Base-by-base conservation (phyloP, 495 filamentous ascomycete species). In the Penicillium paxilli region DNA sequence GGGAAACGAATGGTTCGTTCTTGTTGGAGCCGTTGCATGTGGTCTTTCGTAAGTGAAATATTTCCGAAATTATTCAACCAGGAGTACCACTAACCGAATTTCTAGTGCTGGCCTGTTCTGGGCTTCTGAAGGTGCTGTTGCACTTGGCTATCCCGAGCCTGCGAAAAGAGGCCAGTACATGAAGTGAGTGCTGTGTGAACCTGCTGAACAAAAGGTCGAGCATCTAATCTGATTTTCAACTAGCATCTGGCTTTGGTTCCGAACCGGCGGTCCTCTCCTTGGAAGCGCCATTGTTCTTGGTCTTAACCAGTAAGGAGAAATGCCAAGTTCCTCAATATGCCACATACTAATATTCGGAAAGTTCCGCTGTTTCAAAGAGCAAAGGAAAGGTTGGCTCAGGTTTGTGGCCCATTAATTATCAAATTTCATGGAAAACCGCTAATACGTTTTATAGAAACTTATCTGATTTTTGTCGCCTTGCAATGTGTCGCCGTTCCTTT, bases 71-170 rank as follows among this genome's bases (percentile, higher is more conserved):
- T 38, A 19, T n/a, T 16, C 16, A 19, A 1, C 16, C 7, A 16
- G 16, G n/a, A 6, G 16, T 16, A 8, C 14, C 16, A 1, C 35
- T 38, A 0, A 38, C 8, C 5, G n/a, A 42, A 42, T 23, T n/a
- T n/a, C n/a, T 23, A 69, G 66, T 0, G 85, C 84, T 2, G 83
- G 84, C 30, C 71, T 86, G 0, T 87, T 87, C 65, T 87, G 84
- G 85, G 78, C 77, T 38, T 78, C 82, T 14, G 84, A 87, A 63
- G 82, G 80, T 17, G 83, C 84, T 7, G 83, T 87, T 26, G 84
- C 83, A 14, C 74, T 87, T 25, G 75, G 79, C 0, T 87, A 87
- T 57, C 83, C 84, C 0, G 84, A 87, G 58, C 76, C 79, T 4
- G 70, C 74, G 40, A 86, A 87, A 49, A 64, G 78, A 52, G 83